Conservation (phyloP, 2,329 filamentous ascomycete species). For the Aspergillus arachidicola region DNA sequence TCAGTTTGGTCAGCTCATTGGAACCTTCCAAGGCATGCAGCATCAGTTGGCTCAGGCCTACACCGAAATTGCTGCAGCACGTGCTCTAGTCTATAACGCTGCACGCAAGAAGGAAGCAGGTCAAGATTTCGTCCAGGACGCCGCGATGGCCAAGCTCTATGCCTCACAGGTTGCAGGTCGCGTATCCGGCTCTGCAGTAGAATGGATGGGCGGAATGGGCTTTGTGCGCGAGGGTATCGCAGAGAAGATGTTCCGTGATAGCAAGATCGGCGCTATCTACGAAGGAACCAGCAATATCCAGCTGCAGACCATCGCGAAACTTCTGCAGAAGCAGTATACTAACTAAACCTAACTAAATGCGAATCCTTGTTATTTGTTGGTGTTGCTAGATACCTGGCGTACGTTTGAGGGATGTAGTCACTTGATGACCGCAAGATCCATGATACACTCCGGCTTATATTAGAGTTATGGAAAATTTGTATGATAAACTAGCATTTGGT, state of each 20-base stretch:
- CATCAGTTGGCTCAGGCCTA: conserved; percentile 97
- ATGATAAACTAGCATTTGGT: background rate
- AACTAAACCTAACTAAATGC: background rate
- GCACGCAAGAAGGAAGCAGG: conserved; percentile 97
- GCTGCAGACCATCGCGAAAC: conserved; percentile 70
- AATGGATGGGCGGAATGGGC: conserved; percentile 99
- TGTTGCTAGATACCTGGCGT: background rate
- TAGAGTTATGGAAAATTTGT: background rate
- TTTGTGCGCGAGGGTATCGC: conserved; percentile 95
- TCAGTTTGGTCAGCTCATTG: conserved; percentile 91
- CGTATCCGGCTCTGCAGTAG: conserved; percentile 82
- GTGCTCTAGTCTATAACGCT: conserved; percentile 92
- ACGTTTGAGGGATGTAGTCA: background rate
- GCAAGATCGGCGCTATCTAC: conserved; percentile 98
- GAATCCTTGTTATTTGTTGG: background rate
- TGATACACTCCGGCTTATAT: background rate
- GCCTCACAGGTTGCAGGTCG: conserved; percentile 88
- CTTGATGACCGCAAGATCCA: background rate
- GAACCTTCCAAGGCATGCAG: conserved; percentile 99
- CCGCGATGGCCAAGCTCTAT: conserved; percentile 97
- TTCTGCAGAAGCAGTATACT: conserved; percentile 70
- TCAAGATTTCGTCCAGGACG: conserved; percentile 91
- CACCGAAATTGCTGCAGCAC: conserved; percentile 87
- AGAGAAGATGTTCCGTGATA: conserved; percentile 97
- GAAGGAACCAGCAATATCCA: conserved; percentile 77